phyloP scores from a whole-genome alignment of 1,139 yeast genomes.

The Kodamaea fungicola region DNA sequence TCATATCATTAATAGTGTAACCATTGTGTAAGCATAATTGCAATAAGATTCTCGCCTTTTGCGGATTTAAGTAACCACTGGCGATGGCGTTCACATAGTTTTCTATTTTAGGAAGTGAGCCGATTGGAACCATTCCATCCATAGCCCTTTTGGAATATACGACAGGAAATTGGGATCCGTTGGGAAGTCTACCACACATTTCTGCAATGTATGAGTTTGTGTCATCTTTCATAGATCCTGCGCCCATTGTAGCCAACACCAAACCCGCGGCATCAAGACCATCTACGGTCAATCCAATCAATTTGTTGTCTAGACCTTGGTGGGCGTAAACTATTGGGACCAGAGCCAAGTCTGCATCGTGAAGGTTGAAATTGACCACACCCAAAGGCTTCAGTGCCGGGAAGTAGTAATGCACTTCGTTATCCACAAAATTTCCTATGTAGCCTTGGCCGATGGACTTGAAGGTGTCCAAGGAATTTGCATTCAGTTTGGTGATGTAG shows the following conservation, averaged over 20 bases:
- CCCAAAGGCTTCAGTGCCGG: slow-evolving; percentile 62
- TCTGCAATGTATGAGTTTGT: slow-evolving; percentile 41
- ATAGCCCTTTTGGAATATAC: slow-evolving; percentile 64
- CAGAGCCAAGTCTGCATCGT: slow-evolving; percentile 30
- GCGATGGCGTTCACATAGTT: slow-evolving; percentile 37
- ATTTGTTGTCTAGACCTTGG: slow-evolving; percentile 52
- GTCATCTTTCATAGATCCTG: slow-evolving; percentile 57
- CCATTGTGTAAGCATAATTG: slow-evolving; percentile 54
- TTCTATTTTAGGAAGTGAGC: slow-evolving; percentile 36
- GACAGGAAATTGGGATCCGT: slow-evolving; percentile 43
- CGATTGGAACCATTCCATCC: slow-evolving; percentile 60
- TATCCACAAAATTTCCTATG: slow-evolving; percentile 65
- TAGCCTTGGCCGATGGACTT: slow-evolving; percentile 68
- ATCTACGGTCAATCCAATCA: slow-evolving; percentile 43
- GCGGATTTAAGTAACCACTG: slow-evolving; percentile 67
- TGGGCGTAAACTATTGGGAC: slow-evolving; percentile 57
- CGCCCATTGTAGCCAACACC: slow-evolving; percentile 68
- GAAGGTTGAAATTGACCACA: slow-evolving; percentile 38
- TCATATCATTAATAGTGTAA: slow-evolving; percentile 39
- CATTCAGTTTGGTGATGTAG: slow-evolving; percentile 67
- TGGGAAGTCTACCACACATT: slow-evolving; percentile 9
- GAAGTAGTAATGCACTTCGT: slow-evolving; percentile 60
- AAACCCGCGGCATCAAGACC: slow-evolving; percentile 49
- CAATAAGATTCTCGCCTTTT: slow-evolving; percentile 57
- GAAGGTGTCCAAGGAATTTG: slow-evolving; percentile 66